Base-by-base conservation (phyloP, 1,139 yeast genomes). In the Nakaseomyces nivariensis region DNA sequence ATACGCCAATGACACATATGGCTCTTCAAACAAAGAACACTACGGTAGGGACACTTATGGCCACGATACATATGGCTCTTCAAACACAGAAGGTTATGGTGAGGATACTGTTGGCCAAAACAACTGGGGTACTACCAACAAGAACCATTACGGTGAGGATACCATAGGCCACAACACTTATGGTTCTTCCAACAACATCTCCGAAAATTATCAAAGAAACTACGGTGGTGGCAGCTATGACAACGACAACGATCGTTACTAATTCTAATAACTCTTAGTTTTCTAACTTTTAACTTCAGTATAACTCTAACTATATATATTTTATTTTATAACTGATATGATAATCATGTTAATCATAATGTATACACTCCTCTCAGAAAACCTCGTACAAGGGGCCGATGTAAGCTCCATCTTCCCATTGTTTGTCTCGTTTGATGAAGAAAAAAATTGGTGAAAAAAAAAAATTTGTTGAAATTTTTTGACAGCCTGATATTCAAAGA, bases 181-280 rank as follows among this genome's bases (percentile, higher is more conserved):
- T 26, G 50, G 49, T 32, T 50, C 57, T 25, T 58, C 56, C 45
- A 60, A 58, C n/a, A 50, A 52, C 31, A 41, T 43, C 37, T 46
- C 52, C 47, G 51, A 55, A 6, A 53, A 54, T 26, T 53, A 56
- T 48, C 48, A 46, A 47, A 57, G 52, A 42, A 56, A 62, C 24
- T 62, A 59, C 48, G 68, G 67, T 29, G 58, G 59, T 41, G 56
- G 59, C 37, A 52, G 53, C 49, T 49, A 48, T 40, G 51, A 49
- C 42, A 56, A 66, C 8, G 62, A 63, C 9, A 44, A 49, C 8
- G 50, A 56, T 37, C 47, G 57, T 10, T 59, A 57, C 38, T 58
- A 42, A 4, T n/a, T 41, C 10, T 29, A 8, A 8, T 29, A n/a
- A 2, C 36, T 29, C 31, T 7, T 29, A 7, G 36, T 8, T 33